Evolutionary conservation across 768 basidiomycete genomes (phyloP).

Genomic region (Erythrobasidium yunnanense): DNA sequence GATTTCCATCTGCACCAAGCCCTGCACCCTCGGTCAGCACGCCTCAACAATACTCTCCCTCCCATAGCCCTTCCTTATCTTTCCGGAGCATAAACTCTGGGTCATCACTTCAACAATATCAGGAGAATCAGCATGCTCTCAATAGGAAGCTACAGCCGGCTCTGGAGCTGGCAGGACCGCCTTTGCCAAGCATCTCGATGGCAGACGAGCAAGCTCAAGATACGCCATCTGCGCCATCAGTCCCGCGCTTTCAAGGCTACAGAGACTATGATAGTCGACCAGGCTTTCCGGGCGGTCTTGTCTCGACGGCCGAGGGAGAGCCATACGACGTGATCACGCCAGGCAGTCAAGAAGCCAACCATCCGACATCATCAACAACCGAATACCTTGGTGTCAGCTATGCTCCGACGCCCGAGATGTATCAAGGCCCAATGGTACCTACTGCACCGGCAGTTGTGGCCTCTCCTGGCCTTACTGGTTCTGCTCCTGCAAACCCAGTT

Average conservation of each 20-base stretch:
- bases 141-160: not conserved
- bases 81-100: not conserved
- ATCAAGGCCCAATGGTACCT: not conserved
- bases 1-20: conserved; percentile 7
- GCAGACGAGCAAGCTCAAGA: too few species aligned
- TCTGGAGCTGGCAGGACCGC: too few species aligned
- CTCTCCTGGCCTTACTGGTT: not conserved
- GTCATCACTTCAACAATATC: not conserved
- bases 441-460: not conserved
- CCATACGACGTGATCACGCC: not conserved
- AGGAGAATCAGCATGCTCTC: not conserved
- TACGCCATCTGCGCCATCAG: too few species aligned
- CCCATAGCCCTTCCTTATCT: not conserved
- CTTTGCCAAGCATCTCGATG: too few species aligned
- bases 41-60: not conserved
- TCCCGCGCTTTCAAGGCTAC: too few species aligned
- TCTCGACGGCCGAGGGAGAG: not conserved
- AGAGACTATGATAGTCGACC: too few species aligned
- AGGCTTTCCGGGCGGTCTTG: too few species aligned
- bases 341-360: not conserved
- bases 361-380: not conserved
- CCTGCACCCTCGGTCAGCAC: not conserved
- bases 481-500: not conserved
- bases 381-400: not conserved
- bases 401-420: not conserved